Evolutionary conservation across 2,329 filamentous ascomycete genomes (phyloP), one percentile per base, ranked within the genome.

Genomic region (Diaporthe citriasiana): DNA sequence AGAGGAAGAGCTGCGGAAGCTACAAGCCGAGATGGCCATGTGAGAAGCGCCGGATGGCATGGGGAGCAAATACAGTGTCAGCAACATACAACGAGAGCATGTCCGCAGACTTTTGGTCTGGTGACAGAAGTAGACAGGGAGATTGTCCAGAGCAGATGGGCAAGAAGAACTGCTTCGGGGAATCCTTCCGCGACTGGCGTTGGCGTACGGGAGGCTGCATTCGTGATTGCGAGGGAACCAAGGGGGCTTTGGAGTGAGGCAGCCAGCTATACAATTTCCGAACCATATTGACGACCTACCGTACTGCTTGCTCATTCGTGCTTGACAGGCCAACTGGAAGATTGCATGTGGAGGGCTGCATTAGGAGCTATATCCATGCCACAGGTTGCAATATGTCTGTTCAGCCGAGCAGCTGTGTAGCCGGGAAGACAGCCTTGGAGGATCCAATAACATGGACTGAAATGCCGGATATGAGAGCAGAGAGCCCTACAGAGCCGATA

Each of bases 1-100:
- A 82, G 96, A 98, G 84, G 96, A 93, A 80, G 96, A 98, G 86
- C 87, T 98, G 81, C 91, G 93, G 84, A 98, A 97, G 85, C 85
- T 99, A 78, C 95, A 97, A 83, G 95, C 95, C 47, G 96, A 98
- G 85, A 98, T 98, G 96, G 95, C 95, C 77, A 98, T 98, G 93
- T 97, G 81, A 88, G 75, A 45, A 30, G 53, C 66, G 63, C 1
- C 25, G 35, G 27, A 55, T 38, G 53, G 33, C 35, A 12, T 55
- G 10, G 40, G 56, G 25, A 35, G 45, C 30, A 60, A 33, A 47
- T 25, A 74, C 4, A 33, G 57, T 42, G 59, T 51, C 17, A 53
- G 33, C 38, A 45, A 25, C 40, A 40, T 50, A 57, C 17, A 33
- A 53, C 33, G n/a, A 75, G 30, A 27, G 38, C 45, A 50, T 56